phyloP scores from a whole-genome alignment of 1,139 yeast species.

The Entelexis sorbosivorans region DNA sequence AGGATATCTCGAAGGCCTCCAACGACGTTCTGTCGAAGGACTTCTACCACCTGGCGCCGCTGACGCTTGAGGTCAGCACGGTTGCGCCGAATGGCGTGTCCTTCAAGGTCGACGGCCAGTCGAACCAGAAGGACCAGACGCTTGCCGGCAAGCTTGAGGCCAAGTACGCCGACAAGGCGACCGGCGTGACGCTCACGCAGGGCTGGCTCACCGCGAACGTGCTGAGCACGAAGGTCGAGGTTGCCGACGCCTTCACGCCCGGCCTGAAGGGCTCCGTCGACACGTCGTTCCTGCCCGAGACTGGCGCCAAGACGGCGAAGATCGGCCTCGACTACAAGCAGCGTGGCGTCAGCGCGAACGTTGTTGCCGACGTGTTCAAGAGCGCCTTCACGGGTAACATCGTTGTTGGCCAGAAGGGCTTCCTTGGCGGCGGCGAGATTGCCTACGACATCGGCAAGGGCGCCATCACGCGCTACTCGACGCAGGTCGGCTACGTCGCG shows the following conservation, averaged over 20 bases:
- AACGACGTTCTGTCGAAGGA: slow-evolving; percentile 84
- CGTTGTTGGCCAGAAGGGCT: slow-evolving; percentile 90
- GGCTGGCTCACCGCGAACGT: slow-evolving; percentile 96
- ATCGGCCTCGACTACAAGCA: slow-evolving; percentile 86
- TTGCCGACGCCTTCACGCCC: slow-evolving; percentile 84
- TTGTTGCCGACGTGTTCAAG: slow-evolving; percentile 87
- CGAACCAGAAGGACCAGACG: slow-evolving; percentile 63
- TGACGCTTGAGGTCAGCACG: slow-evolving; percentile 81
- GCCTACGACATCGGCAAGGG: slow-evolving; percentile 93
- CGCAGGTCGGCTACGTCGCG: slow-evolving; percentile 88
- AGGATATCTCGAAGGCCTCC: slow-evolving; percentile 30
- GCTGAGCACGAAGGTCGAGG: slow-evolving; percentile 85
- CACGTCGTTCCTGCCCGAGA: slow-evolving; percentile 79
- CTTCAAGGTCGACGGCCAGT: slow-evolving; percentile 89
- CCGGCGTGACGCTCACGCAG: slow-evolving; percentile 89
- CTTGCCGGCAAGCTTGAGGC: slow-evolving; percentile 86
- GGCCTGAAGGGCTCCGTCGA: slow-evolving; percentile 90
- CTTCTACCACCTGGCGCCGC: slow-evolving; percentile 84
- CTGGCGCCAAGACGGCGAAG: slow-evolving; percentile 74
- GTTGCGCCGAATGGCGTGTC: slow-evolving; percentile 94
- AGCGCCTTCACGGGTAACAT: slow-evolving; percentile 96
- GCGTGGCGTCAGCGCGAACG: slow-evolving; percentile 88
- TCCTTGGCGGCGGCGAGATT: slow-evolving; percentile 94
- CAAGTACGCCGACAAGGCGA: slow-evolving; percentile 83
- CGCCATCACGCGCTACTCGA: slow-evolving; percentile 85